Conservation (phyloP, 2,329 filamentous ascomycete genomes). For the Ophiobolus disseminans region DNA sequence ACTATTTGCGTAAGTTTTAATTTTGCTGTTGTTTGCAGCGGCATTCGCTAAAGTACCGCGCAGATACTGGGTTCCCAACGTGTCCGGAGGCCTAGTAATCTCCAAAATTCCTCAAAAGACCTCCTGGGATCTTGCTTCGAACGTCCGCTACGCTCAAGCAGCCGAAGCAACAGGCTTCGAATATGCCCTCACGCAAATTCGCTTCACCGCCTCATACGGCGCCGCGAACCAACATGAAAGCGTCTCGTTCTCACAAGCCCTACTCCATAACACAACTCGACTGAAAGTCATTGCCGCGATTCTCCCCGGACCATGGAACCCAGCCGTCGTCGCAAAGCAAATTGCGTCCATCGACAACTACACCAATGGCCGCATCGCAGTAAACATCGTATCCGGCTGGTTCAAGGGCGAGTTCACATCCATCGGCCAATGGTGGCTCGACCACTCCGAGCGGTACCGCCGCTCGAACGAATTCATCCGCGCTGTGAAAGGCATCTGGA, state of each 20-base stretch:
- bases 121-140: conserved; percentile 58
- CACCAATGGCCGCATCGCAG: conserved; percentile 58
- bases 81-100: conserved; percentile 61
- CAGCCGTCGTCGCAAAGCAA: conserved; percentile 61
- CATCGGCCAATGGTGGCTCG: conserved; percentile 63
- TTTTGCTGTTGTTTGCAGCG: background rate
- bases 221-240: conserved; percentile 60
- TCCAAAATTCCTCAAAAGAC: conserved; percentile 61
- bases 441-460: conserved; percentile 61
- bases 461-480: conserved; percentile 60
- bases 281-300: conserved; percentile 61
- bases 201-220: conserved; percentile 61
- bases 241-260: conserved; percentile 59
- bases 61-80: conserved; percentile 63
- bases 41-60: background rate
- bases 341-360: conserved; percentile 63
- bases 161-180: conserved; percentile 60
- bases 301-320: conserved; percentile 48
- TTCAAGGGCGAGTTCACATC: conserved; percentile 61
- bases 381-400: conserved; percentile 63
- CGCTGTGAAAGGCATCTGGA: conserved; percentile 61
- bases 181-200: conserved; percentile 60
- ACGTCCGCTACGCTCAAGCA: conserved; percentile 58
- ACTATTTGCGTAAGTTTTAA: background rate
- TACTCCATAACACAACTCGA: conserved; percentile 56